A percentile compares a stretch with the other conserved stretches of the same genome.
These are phyloP conservation scores for Penicillium taxi DNA, from an alignment of 495 filamentous ascomycete genomes.

Conservation along the genomic window DNA sequence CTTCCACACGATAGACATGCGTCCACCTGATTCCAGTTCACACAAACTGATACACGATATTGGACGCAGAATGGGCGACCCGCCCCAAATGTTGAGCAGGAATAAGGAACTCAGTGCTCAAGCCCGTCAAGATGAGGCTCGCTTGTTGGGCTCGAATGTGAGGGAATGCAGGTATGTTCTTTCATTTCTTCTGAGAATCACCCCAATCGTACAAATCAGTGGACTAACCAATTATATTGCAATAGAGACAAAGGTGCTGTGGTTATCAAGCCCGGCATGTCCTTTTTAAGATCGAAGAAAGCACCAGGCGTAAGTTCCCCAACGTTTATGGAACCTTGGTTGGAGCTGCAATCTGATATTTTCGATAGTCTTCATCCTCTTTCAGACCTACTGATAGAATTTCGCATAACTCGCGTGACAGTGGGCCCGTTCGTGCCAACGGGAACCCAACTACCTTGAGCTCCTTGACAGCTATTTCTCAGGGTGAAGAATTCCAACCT, in stretches of 20 bases:
- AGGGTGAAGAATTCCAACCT: slow-evolving; percentile 5
- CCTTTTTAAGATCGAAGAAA: slow-evolving; percentile 4
- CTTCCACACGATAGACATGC: slow-evolving; percentile 24
- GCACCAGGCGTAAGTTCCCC: slow-evolving; percentile 13
- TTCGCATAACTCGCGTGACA: slow-evolving; percentile 23
- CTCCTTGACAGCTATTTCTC: not conserved
- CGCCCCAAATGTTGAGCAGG: slow-evolving; percentile 16
- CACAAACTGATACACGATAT: slow-evolving; percentile 8
- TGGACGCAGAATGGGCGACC: slow-evolving; percentile 6
- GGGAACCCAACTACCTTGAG: slow-evolving; percentile 19
- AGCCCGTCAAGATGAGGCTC: slow-evolving; percentile 18
- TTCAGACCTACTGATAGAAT: slow-evolving; percentile 27
- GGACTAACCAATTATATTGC: not conserved
- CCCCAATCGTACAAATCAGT: no score
- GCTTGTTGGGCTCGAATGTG: slow-evolving; percentile 15
- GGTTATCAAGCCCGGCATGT: slow-evolving; percentile 13
- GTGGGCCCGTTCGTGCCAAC: slow-evolving; percentile 32
- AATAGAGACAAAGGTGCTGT: slow-evolving; percentile 12
- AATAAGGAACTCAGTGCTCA: slow-evolving; percentile 4
- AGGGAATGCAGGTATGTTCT: slow-evolving; percentile 10
- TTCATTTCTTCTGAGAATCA: no score
- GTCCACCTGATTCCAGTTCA: slow-evolving; percentile 4
- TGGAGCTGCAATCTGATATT: slow-evolving; percentile 3
- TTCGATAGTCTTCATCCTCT: slow-evolving; percentile 7
- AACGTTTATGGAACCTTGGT: not conserved